phyloP scores from a whole-genome alignment of 2,329 filamentous ascomycete genomes.

The Cladosporium phlei region DNA sequence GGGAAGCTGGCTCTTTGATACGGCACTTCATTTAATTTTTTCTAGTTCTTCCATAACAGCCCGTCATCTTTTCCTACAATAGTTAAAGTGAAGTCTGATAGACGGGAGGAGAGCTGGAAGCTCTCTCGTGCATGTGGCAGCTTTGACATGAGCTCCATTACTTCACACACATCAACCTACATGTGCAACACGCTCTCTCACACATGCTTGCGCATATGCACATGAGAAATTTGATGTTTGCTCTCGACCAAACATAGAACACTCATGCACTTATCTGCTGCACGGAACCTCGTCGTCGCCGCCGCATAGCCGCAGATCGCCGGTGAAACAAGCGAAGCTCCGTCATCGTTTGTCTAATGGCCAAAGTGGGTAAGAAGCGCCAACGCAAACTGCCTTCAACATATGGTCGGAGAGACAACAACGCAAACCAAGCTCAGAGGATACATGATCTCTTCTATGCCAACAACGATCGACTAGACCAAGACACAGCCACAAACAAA shows the following conservation, averaged over 20 bases:
- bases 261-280: no score
- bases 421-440: background rate
- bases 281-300: background rate
- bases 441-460: background rate
- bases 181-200: background rate
- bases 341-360: background rate
- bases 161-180: background rate
- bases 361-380: no score
- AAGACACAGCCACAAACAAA: background rate
- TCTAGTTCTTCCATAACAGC: no score
- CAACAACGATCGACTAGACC: background rate
- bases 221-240: background rate
- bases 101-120: background rate
- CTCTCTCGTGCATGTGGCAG: slow-evolving; percentile 1
- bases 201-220: background rate
- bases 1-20: no score
- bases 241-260: background rate
- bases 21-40: no score
- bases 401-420: slow-evolving; percentile 6
- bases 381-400: slow-evolving; percentile 11
- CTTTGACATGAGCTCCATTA: background rate
- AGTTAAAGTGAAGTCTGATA: background rate
- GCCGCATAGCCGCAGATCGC: background rate
- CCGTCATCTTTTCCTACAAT: no score
- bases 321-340: background rate